Conservation (phyloP, 1,284 basidiomycete species). For the Tausonia pullulans region DNA sequence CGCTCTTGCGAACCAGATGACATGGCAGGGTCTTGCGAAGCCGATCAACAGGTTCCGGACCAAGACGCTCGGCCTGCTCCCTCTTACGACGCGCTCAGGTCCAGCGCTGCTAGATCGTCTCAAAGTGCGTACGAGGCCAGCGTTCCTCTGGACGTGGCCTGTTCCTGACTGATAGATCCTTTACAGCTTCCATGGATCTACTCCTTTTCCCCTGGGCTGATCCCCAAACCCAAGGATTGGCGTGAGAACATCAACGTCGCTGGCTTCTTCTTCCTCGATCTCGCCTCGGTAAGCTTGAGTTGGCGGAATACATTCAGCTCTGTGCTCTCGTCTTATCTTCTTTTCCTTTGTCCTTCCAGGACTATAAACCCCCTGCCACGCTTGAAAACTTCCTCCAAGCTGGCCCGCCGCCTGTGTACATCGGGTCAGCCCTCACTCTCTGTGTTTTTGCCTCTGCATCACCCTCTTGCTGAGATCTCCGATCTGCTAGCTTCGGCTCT, state of each 20-base stretch:
- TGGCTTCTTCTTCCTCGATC: slow-evolving; percentile 52
- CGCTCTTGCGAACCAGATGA: slow-evolving; percentile 46
- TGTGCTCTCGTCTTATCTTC: too few species aligned
- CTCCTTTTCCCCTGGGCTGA: slow-evolving; percentile 52
- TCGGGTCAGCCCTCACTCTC: slow-evolving; percentile 37
- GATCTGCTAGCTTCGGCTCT: slow-evolving; percentile 44
- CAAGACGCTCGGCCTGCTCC: slow-evolving; percentile 42
- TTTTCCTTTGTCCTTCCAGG: slow-evolving; percentile 19
- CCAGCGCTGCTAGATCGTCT: slow-evolving; percentile 47
- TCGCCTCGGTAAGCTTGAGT: slow-evolving; percentile 26
- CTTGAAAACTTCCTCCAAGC: slow-evolving; percentile 42
- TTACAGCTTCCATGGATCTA: slow-evolving; percentile 50
- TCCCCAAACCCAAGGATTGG: slow-evolving; percentile 55
- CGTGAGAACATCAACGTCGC: slow-evolving; percentile 46
- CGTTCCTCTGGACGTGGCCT: background rate
- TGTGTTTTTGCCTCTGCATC: too few species aligned
- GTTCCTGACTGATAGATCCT: background rate
- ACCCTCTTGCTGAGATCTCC: too few species aligned
- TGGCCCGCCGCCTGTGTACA: slow-evolving; percentile 49
- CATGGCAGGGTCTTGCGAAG: slow-evolving; percentile 49
- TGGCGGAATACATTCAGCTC: too few species aligned
- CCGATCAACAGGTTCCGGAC: slow-evolving; percentile 51
- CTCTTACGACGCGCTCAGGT: slow-evolving; percentile 42
- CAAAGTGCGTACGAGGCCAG: background rate
- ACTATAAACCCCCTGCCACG: slow-evolving; percentile 42